Conservation (phyloP, 345 rosid genomes). For the Trapa bicornis region DNA sequence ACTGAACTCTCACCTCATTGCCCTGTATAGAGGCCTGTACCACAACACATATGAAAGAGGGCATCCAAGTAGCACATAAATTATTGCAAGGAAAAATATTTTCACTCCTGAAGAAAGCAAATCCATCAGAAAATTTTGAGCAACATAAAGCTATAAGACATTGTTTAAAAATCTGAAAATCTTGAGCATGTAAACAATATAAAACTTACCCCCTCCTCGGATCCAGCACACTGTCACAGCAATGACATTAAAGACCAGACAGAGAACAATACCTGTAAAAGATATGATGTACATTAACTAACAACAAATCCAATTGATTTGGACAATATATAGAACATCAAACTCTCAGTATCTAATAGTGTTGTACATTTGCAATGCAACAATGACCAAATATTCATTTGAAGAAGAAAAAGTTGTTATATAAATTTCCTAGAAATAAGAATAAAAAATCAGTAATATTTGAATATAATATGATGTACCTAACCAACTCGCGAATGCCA, state of each 20-base stretch:
- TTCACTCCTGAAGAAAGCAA: slow-evolving; percentile 51
- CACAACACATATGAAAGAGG: slow-evolving; percentile 87
- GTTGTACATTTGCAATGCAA: neutral
- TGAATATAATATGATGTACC: slow-evolving; percentile 23
- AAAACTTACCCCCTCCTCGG: slow-evolving; percentile 75
- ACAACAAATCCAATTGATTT: neutral
- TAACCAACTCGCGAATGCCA: slow-evolving; percentile 98
- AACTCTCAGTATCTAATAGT: neutral
- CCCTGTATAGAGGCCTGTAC: slow-evolving; percentile 98
- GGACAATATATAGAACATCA: neutral
- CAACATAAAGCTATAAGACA: neutral
- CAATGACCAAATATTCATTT: neutral
- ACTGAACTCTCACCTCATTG: slow-evolving; percentile 53
- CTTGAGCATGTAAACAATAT: neutral
- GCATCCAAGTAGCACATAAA: slow-evolving; percentile 71
- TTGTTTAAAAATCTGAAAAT: neutral
- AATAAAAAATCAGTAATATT: slow-evolving; percentile 4
- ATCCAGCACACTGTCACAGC: slow-evolving; percentile 86
- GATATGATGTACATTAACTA: neutral
- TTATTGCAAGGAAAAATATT: slow-evolving; percentile 78
- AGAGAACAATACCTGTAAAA: slow-evolving; percentile 72
- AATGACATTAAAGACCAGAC: slow-evolving; percentile 70
- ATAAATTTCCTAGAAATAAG: neutral
- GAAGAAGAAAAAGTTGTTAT: neutral
- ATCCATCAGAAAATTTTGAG: neutral